Conservation (phyloP, 345 rosid genomes). For the Gossypium stocksii region DNA sequence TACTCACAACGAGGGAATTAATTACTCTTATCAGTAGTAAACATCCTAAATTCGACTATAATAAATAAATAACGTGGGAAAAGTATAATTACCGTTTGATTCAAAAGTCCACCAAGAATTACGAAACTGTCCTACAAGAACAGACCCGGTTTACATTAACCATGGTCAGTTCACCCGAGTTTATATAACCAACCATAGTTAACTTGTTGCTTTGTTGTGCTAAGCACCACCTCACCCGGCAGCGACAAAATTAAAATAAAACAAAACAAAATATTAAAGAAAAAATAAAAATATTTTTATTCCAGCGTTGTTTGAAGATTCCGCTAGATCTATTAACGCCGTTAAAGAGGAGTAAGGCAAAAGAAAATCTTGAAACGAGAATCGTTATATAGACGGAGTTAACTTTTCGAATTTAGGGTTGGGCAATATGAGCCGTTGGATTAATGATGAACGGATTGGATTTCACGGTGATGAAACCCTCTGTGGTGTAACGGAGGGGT, state of each 20-base stretch:
- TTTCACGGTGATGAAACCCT: slow-evolving; percentile 10
- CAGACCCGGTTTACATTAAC: slow-evolving; percentile 10
- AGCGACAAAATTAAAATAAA: neutral
- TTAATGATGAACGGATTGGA: slow-evolving; percentile 22
- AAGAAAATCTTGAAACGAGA: slow-evolving; percentile 11
- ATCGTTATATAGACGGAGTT: slow-evolving; percentile 11
- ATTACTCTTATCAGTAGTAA: fast-evolving
- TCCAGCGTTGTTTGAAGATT: slow-evolving; percentile 21
- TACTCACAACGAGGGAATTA: fast-evolving
- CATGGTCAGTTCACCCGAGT: slow-evolving; percentile 14
- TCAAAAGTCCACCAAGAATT: neutral
- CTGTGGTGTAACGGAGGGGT: slow-evolving; percentile 15
- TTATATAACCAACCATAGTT: slow-evolving; percentile 12
- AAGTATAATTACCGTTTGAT: neutral
- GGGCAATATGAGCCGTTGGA: slow-evolving; percentile 23
- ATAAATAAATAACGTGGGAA: neutral
- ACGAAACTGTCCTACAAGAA: neutral
- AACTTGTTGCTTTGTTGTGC: neutral
- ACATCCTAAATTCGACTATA: too few species aligned
- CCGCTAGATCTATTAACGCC: slow-evolving; percentile 28
- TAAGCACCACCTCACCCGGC: slow-evolving; percentile 15
- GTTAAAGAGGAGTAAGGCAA: neutral
- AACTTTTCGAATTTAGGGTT: slow-evolving; percentile 19
- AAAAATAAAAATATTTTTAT: neutral
- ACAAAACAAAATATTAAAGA: neutral